Evolutionary conservation across 2,329 filamentous ascomycete species (phyloP), one percentile per base, ranked within the genome.

Genomic region (Xylaria sp.): DNA sequence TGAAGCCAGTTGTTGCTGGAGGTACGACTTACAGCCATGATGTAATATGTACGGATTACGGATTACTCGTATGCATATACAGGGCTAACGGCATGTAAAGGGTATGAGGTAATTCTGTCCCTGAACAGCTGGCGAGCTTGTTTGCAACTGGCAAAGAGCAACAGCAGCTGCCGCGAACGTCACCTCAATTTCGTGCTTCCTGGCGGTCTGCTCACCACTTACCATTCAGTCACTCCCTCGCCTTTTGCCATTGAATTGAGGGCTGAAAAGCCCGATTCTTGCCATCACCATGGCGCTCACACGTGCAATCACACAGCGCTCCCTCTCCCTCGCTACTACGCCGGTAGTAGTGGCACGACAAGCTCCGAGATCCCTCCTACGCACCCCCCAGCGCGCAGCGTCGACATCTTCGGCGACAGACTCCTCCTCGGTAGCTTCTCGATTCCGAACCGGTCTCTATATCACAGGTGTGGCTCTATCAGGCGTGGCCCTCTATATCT

Each of bases 401-500:
- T 68, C 66, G 42, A 67, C 66, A 37, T 54, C 61, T 2, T 47
- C 63, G 42, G 54, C 57, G 50, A 51, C 63, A 7, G 47, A 23
- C 8, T 10, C 58, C 37, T 34, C 56, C 37, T 34, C 56, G 1
- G 9, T 18, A 2, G n/a, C 13, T 9, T 57, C 63, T 1, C 42
- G 52, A 30, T 23, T 54, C 19, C 61, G 59, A 63, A 69, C 73
- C 7, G 61, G 76, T 23, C 62, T 79, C 19, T 78, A 77, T 61
- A 71, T 76, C 52, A 71, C 76, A 35, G 73, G 75, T 7, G 59
- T 81, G 6, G 76, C 75, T 6, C 73, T 76, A 2, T 70, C 76
- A 2, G 67, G 78, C 30, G 78, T 74, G 56, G 75, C 80, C 51
- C 75, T 79, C 49, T 91, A 88, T 72, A 74, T 89, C 63, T 91